phyloP scores from a whole-genome alignment of 2,329 filamentous ascomycete genomes.

The Exophiala aquamarina region DNA sequence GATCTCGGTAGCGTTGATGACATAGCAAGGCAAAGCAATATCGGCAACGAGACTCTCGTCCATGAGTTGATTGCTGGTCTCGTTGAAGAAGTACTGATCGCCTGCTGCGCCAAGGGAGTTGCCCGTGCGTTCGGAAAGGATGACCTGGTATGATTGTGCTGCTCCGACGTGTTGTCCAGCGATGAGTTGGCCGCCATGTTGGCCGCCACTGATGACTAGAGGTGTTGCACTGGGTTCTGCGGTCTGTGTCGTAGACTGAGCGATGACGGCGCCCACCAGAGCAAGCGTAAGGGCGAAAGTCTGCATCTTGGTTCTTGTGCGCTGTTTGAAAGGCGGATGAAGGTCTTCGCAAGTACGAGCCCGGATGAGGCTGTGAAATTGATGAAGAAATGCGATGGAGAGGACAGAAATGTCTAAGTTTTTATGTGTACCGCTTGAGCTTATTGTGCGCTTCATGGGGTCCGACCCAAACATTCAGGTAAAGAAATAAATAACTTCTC shows the following conservation, averaged over 20 bases:
- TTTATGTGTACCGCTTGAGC: no score
- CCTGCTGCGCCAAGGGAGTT: neutral
- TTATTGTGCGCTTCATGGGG: no score
- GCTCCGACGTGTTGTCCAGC: slow-evolving; percentile 3
- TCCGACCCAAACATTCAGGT: no score
- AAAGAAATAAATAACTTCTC: no score
- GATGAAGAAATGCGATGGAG: no score
- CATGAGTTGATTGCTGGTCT: slow-evolving; percentile 2
- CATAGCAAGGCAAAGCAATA: neutral
- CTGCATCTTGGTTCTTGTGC: no score
- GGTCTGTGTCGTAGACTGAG: neutral
- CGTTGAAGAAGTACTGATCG: slow-evolving; percentile 1
- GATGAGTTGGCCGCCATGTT: slow-evolving; percentile 1
- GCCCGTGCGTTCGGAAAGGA: neutral
- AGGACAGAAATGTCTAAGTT: no score
- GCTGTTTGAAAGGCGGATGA: no score
- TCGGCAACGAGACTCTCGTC: neutral
- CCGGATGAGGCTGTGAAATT: no score
- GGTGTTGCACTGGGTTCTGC: neutral
- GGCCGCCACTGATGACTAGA: slow-evolving; percentile 3
- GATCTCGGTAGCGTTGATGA: neutral
- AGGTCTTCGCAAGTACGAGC: no score
- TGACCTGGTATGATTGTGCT: slow-evolving; percentile 5
- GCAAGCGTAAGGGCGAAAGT: no score
- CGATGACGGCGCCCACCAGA: no score